Evolutionary conservation across 495 filamentous ascomycete species (phyloP).

Genomic region (Penicillium simplicissimum): DNA sequence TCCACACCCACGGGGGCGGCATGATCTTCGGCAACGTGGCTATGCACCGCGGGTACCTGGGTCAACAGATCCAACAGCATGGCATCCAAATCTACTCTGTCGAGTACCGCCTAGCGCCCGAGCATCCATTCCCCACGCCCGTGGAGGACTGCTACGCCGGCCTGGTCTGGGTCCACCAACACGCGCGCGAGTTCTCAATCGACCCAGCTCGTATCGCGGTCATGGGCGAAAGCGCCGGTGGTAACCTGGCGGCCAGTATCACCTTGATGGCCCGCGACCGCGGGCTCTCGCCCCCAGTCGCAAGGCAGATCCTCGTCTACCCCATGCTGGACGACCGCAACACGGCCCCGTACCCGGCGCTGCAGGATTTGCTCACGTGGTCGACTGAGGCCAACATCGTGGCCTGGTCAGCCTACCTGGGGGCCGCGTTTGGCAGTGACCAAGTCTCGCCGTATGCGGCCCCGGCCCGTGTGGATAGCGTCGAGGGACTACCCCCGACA

Average conservation of each 20-base stretch:
- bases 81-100: conserved; percentile 30
- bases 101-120: conserved; percentile 40
- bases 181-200: conserved; percentile 40
- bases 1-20: conserved; percentile 29
- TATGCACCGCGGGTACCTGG: conserved; percentile 5
- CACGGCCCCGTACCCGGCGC: conserved; percentile 7
- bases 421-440: conserved; percentile 22
- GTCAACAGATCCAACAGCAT: conserved; percentile 10
- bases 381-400: conserved; percentile 28
- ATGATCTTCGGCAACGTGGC: conserved; percentile 17
- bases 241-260: conserved; percentile 45
- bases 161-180: conserved; percentile 41
- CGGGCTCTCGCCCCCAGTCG: conserved; percentile 36
- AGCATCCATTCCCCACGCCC: conserved; percentile 34
- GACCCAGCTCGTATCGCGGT: conserved; percentile 62
- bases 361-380: conserved; percentile 33
- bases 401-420: conserved; percentile 27
- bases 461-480: conserved; percentile 21
- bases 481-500: conserved; percentile 28
- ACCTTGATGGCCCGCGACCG: conserved; percentile 49
- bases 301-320: conserved; percentile 50
- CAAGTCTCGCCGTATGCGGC: conserved; percentile 26
- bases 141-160: conserved; percentile 43
- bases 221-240: conserved; percentile 64
- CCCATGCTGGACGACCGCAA: conserved; percentile 48